Base-by-base conservation (phyloP, 208 protist species). In the Angomonas ambiguus region DNA sequence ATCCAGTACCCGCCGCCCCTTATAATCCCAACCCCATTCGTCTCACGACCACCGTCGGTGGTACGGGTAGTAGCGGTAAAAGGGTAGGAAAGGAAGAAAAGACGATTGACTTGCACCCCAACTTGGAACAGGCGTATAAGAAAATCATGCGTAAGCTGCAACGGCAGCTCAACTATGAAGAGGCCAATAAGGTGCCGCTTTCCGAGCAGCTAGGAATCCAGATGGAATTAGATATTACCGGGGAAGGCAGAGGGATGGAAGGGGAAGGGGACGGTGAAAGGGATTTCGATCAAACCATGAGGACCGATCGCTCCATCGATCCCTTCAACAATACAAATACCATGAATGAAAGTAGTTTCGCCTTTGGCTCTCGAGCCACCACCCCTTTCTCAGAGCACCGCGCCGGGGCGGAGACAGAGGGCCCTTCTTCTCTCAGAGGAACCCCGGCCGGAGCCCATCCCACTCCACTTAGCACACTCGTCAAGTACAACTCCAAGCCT, bases 121-220 rank as follows among this genome's bases (percentile, higher is more conserved):
- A 92, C 24, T 62, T 95, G 62, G 78, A 93, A 31, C 62, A 67
- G 25, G 72, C 92, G n/a, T 96, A 89, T 74, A 70, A 76, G 2
- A 85, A 86, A 35, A 87, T 96, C 35, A 96, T 92, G 87, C 84
- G 85, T 0, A 81, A 76, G 10, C 71, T 96, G 71, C 91, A 96
- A 76, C 66, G 77, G 41, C 51, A 85, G 45, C 55, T 88, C 45
- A 93, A 96, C 74, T 96, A 96, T 65, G 80, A 85, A 6, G 87
- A 91, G 34, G 51, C 87, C 5, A 65, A 62, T 2, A 72, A 66
- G 38, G 66, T 74, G 0, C 58, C 85, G 0, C 74, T 95, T 10
- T 76, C 77, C 24, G 74, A 83, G 51, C 85, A 93, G 74, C 89
- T 83, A 66, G 85, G 90, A 16, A 63, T 95, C 0, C 49, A 74